Conservation (phyloP, 805 yeast genomes). For the Saturnispora besseyi region DNA sequence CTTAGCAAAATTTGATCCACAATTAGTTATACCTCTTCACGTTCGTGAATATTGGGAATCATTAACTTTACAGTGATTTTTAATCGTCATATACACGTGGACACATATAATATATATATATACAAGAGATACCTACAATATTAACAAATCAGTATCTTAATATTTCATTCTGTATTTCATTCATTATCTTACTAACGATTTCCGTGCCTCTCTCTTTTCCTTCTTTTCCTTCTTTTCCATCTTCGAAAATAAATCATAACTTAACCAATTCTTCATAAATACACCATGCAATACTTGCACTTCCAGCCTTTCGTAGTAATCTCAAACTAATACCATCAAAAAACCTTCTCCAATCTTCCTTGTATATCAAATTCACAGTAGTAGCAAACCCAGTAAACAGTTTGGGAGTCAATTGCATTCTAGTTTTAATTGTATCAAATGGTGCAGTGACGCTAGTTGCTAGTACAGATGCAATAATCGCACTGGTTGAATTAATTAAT, state of each 20-base stretch:
- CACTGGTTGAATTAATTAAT: conserved; percentile 63
- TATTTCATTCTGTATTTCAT: background rate
- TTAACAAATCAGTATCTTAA: background rate
- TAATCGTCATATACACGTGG: background rate
- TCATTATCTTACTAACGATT: background rate
- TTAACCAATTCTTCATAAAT: conserved; percentile 83
- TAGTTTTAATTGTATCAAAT: conserved; percentile 86
- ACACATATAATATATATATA: background rate
- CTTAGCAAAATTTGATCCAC: conserved; percentile 13
- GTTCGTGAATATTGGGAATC: conserved; percentile 16
- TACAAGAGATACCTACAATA: background rate
- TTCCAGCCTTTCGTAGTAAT: conserved; percentile 73
- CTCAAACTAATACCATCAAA: conserved; percentile 82
- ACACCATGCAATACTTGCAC: conserved; percentile 97
- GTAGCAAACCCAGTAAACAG: conserved; percentile 34
- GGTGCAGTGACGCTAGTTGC: conserved; percentile 91
- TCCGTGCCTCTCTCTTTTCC: background rate
- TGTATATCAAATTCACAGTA: conserved; percentile 32
- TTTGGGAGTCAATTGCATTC: conserved; percentile 67
- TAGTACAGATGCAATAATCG: conserved; percentile 63
- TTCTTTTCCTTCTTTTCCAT: background rate
- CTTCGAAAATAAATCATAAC: conserved; percentile 9
- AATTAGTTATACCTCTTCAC: conserved; percentile 20
- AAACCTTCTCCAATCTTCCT: conserved; percentile 45
- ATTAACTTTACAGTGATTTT: background rate